Evolutionary conservation across 2,329 filamentous ascomycete genomes (phyloP), one percentile per base, ranked within the genome.

Genomic region (Zarea fungicola): DNA sequence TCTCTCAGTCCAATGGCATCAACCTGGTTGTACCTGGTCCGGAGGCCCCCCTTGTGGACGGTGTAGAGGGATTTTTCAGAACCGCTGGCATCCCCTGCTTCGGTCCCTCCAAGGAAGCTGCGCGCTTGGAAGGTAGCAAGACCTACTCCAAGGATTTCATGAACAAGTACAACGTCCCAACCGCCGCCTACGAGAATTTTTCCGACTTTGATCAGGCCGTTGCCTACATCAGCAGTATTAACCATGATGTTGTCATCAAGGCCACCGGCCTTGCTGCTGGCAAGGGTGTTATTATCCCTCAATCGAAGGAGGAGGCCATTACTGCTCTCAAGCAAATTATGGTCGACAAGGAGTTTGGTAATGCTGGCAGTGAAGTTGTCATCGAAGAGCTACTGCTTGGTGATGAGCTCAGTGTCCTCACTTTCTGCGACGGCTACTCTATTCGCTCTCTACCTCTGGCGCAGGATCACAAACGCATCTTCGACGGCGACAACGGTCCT

Each of bases 111-210:
- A 83, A 87, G 69, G 81, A 82, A 42, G 92, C 93, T 19, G 91
- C 93, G 16, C 80, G 81, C 37, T 89, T 99, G 79, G 93, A 99
- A 70, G 93, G 93, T 52, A 95, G 88, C 72, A 99, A 99, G 75
- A 88, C 92, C 10, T 97, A 95, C 67, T 90, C 88, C 54, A 99
- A 99, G 66, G 91, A 97, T 67, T 97, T 97, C 64, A 99, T 97
- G 93, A 85, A 87, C 68, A 83, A 85, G 56, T 83, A 95, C 70
- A 78, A 79, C 60, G 95, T 99, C 59, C 91, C 92, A 31, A 97
- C 93, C 1, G 93, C 93, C 14, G 82, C 80, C 32, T 97, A 96
- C 71, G 81, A 85, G 66, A 96, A 95, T 72, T 96, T 97, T 64
- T 81, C 76, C 65, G 77, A 87, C 60, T 91, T 87, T 67, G 79